Evolutionary conservation across 352 stramenopile genomes (phyloP).

Genomic region (Paralagenidium karlingii): DNA sequence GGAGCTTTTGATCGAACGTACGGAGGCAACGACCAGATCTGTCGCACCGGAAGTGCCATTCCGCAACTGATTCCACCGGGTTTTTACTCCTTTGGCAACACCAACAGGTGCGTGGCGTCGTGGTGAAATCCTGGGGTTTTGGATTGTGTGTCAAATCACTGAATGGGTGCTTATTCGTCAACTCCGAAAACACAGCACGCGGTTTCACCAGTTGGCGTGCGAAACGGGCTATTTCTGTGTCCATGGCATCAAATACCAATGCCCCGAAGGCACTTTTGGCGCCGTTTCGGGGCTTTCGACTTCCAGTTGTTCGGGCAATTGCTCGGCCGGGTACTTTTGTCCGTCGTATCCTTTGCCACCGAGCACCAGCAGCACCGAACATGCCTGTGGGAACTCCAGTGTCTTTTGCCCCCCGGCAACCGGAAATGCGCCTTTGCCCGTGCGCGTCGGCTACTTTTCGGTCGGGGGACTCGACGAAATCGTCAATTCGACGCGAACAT

Average conservation of each 20-base stretch:
- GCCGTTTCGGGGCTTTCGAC: constrained; percentile 18
- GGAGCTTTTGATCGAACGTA: no score
- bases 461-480: constrained; percentile 24
- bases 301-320: constrained; percentile 39
- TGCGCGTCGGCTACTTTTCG: constrained; percentile 37
- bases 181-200: constrained; percentile 24
- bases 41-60: constrained; percentile 22
- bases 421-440: constrained; percentile 23
- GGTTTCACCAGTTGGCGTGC: constrained; percentile 47
- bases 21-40: constrained; percentile 25
- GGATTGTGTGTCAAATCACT: background rate
- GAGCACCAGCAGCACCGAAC: constrained; percentile 24
- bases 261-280: constrained; percentile 61
- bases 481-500: constrained; percentile 38
- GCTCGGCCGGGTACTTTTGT: constrained; percentile 54
- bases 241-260: constrained; percentile 49
- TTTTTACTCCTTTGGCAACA: constrained; percentile 57
- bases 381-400: constrained; percentile 29
- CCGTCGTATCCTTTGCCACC: constrained; percentile 32
- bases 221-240: constrained; percentile 66
- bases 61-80: constrained; percentile 22
- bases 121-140: background rate
- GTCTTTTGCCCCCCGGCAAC: constrained; percentile 49
- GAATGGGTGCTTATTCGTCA: background rate
- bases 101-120: constrained; percentile 3